A percentile compares a stretch with the other conserved stretches of the same genome.
phyloP scores from a whole-genome alignment of 148 eudicot species.

The Pouteria glomerata region DNA sequence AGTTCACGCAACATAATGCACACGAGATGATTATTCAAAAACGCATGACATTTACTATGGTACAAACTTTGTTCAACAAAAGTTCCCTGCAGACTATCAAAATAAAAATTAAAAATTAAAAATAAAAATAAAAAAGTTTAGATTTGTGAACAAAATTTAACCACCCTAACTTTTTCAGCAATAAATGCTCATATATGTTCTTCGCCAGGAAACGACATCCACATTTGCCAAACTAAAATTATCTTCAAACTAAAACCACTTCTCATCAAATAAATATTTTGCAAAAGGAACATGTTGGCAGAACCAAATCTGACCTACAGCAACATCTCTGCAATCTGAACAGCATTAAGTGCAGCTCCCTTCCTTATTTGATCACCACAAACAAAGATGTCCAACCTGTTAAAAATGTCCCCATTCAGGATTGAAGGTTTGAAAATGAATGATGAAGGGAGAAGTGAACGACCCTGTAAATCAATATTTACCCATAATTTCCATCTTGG shows the following conservation, averaged over 20 bases:
- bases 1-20: background rate
- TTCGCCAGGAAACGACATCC: background rate
- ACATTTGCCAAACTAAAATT: background rate
- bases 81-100: background rate
- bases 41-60: background rate
- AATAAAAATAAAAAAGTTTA: background rate
- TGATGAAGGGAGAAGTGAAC: background rate
- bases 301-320: constrained; percentile 30
- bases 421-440: constrained; percentile 1
- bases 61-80: background rate
- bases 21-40: background rate
- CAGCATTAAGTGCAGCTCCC: constrained; percentile 91
- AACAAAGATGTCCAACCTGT: constrained; percentile 91
- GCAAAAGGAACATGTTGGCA: background rate
- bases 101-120: too few species aligned
- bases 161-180: background rate
- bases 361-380: constrained; percentile 99
- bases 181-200: background rate
- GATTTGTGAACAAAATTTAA: background rate
- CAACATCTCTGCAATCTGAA: constrained; percentile 96
- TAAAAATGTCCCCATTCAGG: constrained; percentile 1
- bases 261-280: constrained; percentile 2
- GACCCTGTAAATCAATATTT: background rate
- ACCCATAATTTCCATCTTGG: constrained; percentile 84
- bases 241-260: background rate